phyloP scores from a whole-genome alignment of 75 land plant genomes.

The Sequoia sempervirens region DNA sequence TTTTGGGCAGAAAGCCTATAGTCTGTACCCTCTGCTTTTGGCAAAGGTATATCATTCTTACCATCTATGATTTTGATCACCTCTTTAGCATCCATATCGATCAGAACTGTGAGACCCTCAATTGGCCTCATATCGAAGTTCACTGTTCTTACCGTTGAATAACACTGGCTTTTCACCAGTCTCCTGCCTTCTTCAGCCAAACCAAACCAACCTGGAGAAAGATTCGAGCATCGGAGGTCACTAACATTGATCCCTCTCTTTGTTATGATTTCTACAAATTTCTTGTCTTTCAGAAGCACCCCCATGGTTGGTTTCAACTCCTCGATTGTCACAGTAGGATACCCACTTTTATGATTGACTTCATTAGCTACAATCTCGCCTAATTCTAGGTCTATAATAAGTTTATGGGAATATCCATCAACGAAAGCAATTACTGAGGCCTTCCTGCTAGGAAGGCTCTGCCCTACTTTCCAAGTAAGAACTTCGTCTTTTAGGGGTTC shows the following conservation, averaged over 20 bases:
- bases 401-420: conserved; percentile 18
- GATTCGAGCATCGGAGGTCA: conserved; percentile 47
- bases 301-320: conserved; percentile 30
- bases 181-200: conserved; percentile 45
- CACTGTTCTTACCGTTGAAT: conserved; percentile 46
- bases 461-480: conserved; percentile 47
- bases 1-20: conserved; percentile 39
- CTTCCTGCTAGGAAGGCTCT: conserved; percentile 31
- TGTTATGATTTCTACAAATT: conserved; percentile 41
- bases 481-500: conserved; percentile 72
- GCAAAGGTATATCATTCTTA: conserved; percentile 49
- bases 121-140: conserved; percentile 91
- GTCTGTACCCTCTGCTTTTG: conserved; percentile 63
- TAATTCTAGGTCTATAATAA: conserved; percentile 40
- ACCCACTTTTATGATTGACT: conserved; percentile 33
- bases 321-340: conserved; percentile 51
- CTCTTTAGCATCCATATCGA: conserved; percentile 52
- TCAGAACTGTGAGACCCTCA: conserved; percentile 63
- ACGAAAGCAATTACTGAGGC: conserved; percentile 48
- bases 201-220: conserved; percentile 64
- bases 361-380: conserved; percentile 12
- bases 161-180: conserved; percentile 65
- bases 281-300: conserved; percentile 30
- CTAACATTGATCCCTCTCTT: conserved; percentile 51
- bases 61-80: conserved; percentile 46